A percentile compares a stretch with the other conserved stretches of the same genome.
Conservation (phyloP, 306 rosid genomes). For the Begonia fuchsioides region DNA sequence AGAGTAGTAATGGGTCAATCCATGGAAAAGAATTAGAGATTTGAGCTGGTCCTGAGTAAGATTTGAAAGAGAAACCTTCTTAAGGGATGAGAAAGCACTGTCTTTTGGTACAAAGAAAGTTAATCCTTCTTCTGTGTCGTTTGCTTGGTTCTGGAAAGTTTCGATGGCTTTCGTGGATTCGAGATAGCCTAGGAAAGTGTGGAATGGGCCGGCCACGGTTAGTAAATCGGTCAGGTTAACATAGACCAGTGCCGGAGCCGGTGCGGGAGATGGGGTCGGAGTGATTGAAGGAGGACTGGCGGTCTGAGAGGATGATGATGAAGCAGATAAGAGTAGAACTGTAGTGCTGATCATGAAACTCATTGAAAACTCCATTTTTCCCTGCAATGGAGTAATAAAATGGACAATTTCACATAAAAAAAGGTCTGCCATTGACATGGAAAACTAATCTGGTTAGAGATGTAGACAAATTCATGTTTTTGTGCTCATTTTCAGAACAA, state of each 20-base stretch:
- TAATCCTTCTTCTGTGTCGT: constrained; percentile 77
- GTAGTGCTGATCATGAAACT: constrained; percentile 17
- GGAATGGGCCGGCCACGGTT: constrained; percentile 80
- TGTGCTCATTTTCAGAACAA: too few species aligned
- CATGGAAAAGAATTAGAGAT: constrained; percentile 69
- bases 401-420: too few species aligned
- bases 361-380: neutral
- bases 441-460: too few species aligned
- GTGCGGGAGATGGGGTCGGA: constrained; percentile 54
- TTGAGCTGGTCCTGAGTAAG: constrained; percentile 58
- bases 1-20: constrained; percentile 66
- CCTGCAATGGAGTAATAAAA: neutral
- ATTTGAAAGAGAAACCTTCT: constrained; percentile 49
- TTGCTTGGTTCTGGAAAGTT: constrained; percentile 89
- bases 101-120: constrained; percentile 83
- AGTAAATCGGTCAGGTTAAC: constrained; percentile 72
- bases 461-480: too few species aligned
- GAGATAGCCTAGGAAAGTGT: constrained; percentile 56
- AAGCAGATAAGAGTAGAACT: constrained; percentile 25
- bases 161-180: constrained; percentile 72
- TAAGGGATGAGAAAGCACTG: constrained; percentile 39
- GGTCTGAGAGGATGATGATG: constrained; percentile 51
- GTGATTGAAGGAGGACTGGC: constrained; percentile 32
- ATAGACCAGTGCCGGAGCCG: constrained; percentile 47
- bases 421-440: too few species aligned